A percentile compares a stretch with the other conserved stretches of the same genome.
phyloP scores from a whole-genome alignment of 352 stramenopile species.

The Blastocystis sp. region DNA sequence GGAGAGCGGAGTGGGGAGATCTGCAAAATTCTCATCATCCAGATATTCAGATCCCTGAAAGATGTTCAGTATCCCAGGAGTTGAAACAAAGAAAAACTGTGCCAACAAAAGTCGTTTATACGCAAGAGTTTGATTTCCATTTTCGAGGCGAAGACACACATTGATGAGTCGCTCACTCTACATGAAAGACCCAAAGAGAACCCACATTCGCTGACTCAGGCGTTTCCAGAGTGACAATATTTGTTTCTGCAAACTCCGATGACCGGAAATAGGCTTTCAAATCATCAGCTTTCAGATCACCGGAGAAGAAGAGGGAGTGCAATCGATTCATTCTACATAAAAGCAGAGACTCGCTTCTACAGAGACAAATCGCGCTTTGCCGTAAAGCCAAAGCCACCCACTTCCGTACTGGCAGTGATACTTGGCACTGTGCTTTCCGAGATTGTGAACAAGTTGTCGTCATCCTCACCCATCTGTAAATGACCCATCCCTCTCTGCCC shows the following conservation, averaged over 20 bases:
- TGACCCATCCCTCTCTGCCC: neutral
- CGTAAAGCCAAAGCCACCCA: neutral
- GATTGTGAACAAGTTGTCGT: neutral
- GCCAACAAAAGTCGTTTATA: neutral
- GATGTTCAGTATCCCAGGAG: neutral
- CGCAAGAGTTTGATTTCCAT: neutral
- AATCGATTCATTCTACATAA: neutral
- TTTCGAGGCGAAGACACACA: neutral
- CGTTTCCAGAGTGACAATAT: slow-evolving; percentile 1
- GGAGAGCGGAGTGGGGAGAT: neutral
- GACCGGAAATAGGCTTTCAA: neutral
- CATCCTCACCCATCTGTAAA: neutral
- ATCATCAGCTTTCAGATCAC: neutral
- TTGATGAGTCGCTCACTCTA: neutral
- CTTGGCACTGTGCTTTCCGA: neutral
- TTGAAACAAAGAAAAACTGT: neutral
- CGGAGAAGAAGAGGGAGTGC: neutral
- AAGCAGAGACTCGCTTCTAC: neutral
- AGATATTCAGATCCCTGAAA: slow-evolving; percentile 20
- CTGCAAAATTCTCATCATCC: neutral
- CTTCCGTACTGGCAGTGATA: neutral
- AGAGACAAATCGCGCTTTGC: slow-evolving; percentile 3
- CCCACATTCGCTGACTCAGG: neutral
- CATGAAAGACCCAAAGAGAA: neutral
- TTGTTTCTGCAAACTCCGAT: too few species aligned